phyloP scores from a whole-genome alignment of 2,329 filamentous ascomycete species.

The Ambrosiella cleistominuta region DNA sequence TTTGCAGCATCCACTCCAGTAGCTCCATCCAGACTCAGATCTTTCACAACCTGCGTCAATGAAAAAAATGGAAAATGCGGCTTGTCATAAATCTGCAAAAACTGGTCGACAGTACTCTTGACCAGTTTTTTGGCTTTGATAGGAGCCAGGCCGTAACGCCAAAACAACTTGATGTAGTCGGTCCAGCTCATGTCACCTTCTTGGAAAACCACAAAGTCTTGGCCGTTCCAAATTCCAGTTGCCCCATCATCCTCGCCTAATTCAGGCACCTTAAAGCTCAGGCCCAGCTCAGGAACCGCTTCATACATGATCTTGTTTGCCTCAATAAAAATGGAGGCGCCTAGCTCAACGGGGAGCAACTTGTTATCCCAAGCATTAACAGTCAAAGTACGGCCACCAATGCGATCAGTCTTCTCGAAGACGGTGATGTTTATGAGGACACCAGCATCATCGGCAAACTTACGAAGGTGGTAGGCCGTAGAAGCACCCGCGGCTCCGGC shows the following conservation, averaged over 20 bases:
- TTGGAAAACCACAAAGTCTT: slow-evolving; percentile 30
- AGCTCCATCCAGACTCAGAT: slow-evolving; percentile 46
- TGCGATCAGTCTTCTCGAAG: slow-evolving; percentile 59
- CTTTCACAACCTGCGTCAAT: slow-evolving; percentile 48
- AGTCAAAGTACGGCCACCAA: slow-evolving; percentile 78
- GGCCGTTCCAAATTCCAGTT: slow-evolving; percentile 68
- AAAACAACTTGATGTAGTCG: slow-evolving; percentile 61
- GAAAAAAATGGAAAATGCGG: slow-evolving; percentile 74
- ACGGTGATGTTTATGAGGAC: slow-evolving; percentile 63
- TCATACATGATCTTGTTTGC: slow-evolving; percentile 69
- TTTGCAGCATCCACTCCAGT: slow-evolving; percentile 58
- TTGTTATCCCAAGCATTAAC: slow-evolving; percentile 58
- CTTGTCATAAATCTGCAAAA: slow-evolving; percentile 61
- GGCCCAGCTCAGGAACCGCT: slow-evolving; percentile 52
- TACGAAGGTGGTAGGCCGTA: slow-evolving; percentile 62
- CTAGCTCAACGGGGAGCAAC: slow-evolving; percentile 58
- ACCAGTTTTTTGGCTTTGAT: slow-evolving; percentile 57
- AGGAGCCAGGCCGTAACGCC: slow-evolving; percentile 70
- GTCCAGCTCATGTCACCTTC: slow-evolving; percentile 47
- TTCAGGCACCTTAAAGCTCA: slow-evolving; percentile 34
- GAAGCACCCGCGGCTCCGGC: slow-evolving; percentile 81
- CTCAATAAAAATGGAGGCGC: slow-evolving; percentile 79
- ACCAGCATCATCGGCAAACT: slow-evolving; percentile 46
- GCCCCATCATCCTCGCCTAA: slow-evolving; percentile 27
- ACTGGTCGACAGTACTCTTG: slow-evolving; percentile 51